phyloP scores from a whole-genome alignment of 2,329 filamentous ascomycete species.

The Graphiopsis chlorocephala region DNA sequence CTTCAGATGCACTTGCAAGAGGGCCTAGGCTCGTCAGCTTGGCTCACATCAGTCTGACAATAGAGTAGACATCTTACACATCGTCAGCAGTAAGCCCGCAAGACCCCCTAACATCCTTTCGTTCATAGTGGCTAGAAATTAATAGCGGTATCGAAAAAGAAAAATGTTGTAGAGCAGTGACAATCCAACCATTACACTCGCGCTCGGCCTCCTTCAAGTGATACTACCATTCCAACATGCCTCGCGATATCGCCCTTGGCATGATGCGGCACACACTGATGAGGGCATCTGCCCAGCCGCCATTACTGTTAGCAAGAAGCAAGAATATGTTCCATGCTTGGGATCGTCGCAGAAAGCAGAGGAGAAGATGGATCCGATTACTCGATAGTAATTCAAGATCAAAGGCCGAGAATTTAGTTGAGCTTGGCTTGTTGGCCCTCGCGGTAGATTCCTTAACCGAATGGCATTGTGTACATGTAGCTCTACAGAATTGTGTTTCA shows the following conservation, averaged over 20 bases:
- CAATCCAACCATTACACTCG: background rate
- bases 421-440: constrained; percentile 11
- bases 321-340: background rate
- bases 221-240: background rate
- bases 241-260: constrained; percentile 16
- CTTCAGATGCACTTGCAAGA: background rate
- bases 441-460: background rate
- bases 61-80: background rate
- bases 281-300: constrained; percentile 8
- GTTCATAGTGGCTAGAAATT: background rate
- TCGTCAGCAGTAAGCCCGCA: background rate
- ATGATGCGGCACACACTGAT: background rate
- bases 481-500: background rate
- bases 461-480: background rate
- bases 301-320: background rate
- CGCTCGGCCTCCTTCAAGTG: background rate
- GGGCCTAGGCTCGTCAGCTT: background rate
- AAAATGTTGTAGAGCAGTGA: no score
- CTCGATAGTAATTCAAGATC: constrained; percentile 14
- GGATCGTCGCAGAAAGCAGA: constrained; percentile 7
- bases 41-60: background rate
- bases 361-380: constrained; percentile 14
- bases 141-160: background rate
- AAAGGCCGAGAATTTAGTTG: background rate
- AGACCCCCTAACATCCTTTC: background rate